Evolutionary conservation across 139 green algal genomes (phyloP).

Genomic region (Eudorina sp.): DNA sequence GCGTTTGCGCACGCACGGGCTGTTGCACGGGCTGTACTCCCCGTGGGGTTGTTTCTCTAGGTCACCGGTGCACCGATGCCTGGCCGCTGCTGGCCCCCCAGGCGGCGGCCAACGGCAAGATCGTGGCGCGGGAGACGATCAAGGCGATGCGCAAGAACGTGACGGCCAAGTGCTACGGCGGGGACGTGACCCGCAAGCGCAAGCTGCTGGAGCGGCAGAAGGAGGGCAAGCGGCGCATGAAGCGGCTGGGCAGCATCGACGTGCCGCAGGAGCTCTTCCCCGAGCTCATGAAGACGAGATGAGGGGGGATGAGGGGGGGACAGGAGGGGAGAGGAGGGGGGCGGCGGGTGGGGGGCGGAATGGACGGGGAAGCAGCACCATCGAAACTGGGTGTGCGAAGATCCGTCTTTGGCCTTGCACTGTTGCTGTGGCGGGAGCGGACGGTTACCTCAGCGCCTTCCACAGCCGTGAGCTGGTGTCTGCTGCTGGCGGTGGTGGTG

Average conservation of each 20-base stretch:
- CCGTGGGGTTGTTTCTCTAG: background rate
- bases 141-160: constrained; percentile 82
- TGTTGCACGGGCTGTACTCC: no score
- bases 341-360: background rate
- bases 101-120: constrained; percentile 73
- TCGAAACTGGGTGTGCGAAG: no score
- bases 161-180: constrained; percentile 81
- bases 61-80: background rate
- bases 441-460: no score
- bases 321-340: background rate
- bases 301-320: background rate
- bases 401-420: no score
- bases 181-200: constrained; percentile 86
- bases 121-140: constrained; percentile 88
- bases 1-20: no score
- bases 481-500: no score
- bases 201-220: constrained; percentile 94
- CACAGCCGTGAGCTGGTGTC: no score
- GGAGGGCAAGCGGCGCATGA: constrained; percentile 88
- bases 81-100: no score
- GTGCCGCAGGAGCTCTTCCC: constrained; percentile 78
- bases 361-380: no score
- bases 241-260: constrained; percentile 77
- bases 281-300: constrained; percentile 66
- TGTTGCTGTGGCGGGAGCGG: no score